phyloP scores from a whole-genome alignment of 23 red algal species.

The Gracilariopsis chorda region DNA sequence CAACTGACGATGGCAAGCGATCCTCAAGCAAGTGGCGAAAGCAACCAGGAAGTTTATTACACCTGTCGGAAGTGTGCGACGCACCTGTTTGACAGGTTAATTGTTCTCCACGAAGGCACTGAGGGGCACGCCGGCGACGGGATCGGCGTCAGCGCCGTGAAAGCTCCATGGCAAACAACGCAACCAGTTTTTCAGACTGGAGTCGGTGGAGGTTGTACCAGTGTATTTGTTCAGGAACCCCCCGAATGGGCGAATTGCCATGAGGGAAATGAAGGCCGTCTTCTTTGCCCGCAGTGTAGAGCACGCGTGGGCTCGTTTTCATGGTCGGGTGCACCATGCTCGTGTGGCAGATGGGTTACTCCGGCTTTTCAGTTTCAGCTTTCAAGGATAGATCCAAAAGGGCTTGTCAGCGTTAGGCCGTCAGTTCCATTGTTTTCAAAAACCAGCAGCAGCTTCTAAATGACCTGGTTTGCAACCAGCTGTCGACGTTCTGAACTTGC shows the following conservation, averaged over 20 bases:
- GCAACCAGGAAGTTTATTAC: not conserved
- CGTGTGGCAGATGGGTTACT: constrained; percentile 79
- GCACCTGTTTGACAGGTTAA: constrained; percentile 17
- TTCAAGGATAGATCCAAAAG: constrained; percentile 63
- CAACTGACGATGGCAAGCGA: not conserved
- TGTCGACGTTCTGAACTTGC: too few species aligned
- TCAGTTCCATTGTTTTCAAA: not conserved
- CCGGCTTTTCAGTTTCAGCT: constrained; percentile 86
- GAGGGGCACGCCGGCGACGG: not conserved
- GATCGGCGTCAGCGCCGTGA: not conserved
- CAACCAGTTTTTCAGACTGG: not conserved
- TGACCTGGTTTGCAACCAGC: too few species aligned
- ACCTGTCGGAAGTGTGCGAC: constrained; percentile 53
- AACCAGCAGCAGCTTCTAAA: too few species aligned
- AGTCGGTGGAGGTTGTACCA: constrained; percentile 21
- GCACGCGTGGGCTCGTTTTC: constrained; percentile 56
- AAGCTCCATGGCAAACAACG: not conserved
- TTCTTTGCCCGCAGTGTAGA: constrained; percentile 62
- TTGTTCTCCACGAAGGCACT: constrained; percentile 37
- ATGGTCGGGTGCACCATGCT: constrained; percentile 82
- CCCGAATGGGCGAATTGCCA: constrained; percentile 1
- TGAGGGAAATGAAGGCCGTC: constrained; percentile 23
- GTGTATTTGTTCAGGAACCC: constrained; percentile 43
- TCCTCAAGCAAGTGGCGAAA: not conserved
- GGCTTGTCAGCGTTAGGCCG: not conserved